Base-by-base conservation (phyloP, 148 eudicot species). In the Camellia sinensis region DNA sequence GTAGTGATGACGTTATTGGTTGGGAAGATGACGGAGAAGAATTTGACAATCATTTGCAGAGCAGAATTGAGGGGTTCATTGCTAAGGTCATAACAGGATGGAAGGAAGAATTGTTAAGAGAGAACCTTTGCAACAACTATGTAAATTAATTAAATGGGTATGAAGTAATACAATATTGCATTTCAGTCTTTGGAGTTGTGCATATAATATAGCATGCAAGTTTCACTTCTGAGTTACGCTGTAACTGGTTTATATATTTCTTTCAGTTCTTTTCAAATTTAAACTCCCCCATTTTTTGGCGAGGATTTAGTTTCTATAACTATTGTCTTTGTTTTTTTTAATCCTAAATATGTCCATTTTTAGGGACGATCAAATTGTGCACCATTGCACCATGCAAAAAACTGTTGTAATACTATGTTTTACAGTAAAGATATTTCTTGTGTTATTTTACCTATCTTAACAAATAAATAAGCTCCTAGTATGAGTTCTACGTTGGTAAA, bases 81-180 rank as follows among this genome's bases (percentile, higher is more conserved):
- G 86, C 88, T 4, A 85, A 82, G 81, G 87, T 87, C 40, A 71
- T 82, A 22, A 82, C 57, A 46, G 82, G 86, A 76, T 88, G 91
- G 91, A 86, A 79, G 73, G 87, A 86, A 77, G 89, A 88, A 79
- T 72, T 68, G 82, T 60, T 82, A 54, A 54, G 60, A 7, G 90
- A 88, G 41, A 80, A 82, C 54, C 54, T 83, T 56, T 76, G 66
- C 14, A 45, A 12, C 50, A 59, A 56, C n/a, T 29, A 21, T 11
- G 46, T 3, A 56, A 43, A 74, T 41, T 53, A 52, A 75, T 2
- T 19, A 64, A 3, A 21, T 21, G 41, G 41, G 13, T 17, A 59
- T 11, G 62, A 59, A 2, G 62, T 59, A 59, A 13, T 1, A 59
- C 17, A 59, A 59, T 59, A 59, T 59, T 14, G 3, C 0, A 14